Base-by-base conservation (phyloP, 495 filamentous ascomycete species). In the Hyaloscypha variabilis region DNA sequence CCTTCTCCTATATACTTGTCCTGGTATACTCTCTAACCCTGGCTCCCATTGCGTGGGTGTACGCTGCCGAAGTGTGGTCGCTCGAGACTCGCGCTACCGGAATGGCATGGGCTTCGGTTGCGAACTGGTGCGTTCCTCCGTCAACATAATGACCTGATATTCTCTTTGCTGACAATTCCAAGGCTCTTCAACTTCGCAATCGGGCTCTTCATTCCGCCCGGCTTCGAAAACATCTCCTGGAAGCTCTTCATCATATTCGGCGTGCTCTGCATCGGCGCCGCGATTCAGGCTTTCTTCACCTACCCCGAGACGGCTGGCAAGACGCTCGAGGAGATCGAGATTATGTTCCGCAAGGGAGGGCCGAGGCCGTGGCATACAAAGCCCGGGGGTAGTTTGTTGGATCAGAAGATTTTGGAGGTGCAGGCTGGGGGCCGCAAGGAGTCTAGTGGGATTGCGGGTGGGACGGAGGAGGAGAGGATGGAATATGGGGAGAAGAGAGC, bases 121-220 rank as follows among this genome's bases (percentile, higher is more conserved):
- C 84, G 3, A 92, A 93, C 75, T 91, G 89, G n/a, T n/a, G n/a
- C n/a, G n/a, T n/a, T n/a, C n/a, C n/a, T n/a, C n/a, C n/a, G n/a
- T n/a, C n/a, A n/a, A n/a, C n/a, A n/a, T n/a, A n/a, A n/a, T n/a
- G n/a, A n/a, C n/a, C n/a, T n/a, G n/a, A n/a, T n/a, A n/a, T n/a
- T n/a, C n/a, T n/a, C n/a, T n/a, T n/a, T n/a, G n/a, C n/a, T n/a
- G n/a, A n/a, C n/a, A n/a, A n/a, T n/a, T n/a, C n/a, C n/a, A n/a
- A n/a, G n/a, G 89, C 80, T 90, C 19, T 92, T 91, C 81, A 91
- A 91, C 78, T 91, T 91, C 69, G 89, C 88, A 0, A 74, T 92
- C 4, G 88, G 86, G 5, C 81, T 89, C 71, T 91, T 91, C 73
- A 83, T 89, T 5, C 88, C 90, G 1, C 87, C 89, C 0, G 87